Conservation (phyloP, 2,329 filamentous ascomycete species). For the Coniochaeta hoffmannii region DNA sequence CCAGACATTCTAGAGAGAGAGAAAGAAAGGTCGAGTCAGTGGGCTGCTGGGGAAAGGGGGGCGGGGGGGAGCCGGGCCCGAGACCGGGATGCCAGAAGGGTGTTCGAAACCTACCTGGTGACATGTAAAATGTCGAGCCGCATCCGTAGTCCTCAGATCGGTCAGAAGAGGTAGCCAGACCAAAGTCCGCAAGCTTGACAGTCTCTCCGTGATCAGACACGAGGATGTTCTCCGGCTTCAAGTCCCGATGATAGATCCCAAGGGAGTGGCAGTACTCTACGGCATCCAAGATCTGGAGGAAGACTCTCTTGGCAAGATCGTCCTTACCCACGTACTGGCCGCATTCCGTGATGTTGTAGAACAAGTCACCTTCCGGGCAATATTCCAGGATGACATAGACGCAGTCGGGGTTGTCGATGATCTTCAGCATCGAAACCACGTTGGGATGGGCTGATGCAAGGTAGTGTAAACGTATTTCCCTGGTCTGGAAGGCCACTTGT, state of each 20-base stretch:
- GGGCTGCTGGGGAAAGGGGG: slow-evolving; percentile 9
- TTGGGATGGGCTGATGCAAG: slow-evolving; percentile 83
- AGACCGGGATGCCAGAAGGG: slow-evolving; percentile 10
- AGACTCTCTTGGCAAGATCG: slow-evolving; percentile 74
- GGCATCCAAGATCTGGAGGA: slow-evolving; percentile 93
- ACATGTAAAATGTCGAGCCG: slow-evolving; percentile 99
- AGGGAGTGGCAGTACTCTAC: slow-evolving; percentile 89
- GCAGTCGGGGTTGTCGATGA: slow-evolving; percentile 85
- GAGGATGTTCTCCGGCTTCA: slow-evolving; percentile 97
- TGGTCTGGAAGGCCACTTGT: slow-evolving; percentile 83
- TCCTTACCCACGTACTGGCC: slow-evolving; percentile 93
- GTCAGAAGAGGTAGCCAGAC: slow-evolving; percentile 78
- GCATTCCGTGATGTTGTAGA: slow-evolving; percentile 94
- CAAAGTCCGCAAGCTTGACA: slow-evolving; percentile 95
- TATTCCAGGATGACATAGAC: slow-evolving; percentile 96
- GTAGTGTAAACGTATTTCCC: slow-evolving; percentile 90
- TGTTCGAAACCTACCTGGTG: slow-evolving; percentile 67
- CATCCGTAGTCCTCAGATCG: slow-evolving; percentile 93
- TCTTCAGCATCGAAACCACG: slow-evolving; percentile 88
- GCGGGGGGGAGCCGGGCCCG: slow-evolving; percentile 7
- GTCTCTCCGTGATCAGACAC: slow-evolving; percentile 83
- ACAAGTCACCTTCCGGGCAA: slow-evolving; percentile 93
- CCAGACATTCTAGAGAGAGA: slow-evolving; percentile 66
- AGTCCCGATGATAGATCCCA: slow-evolving; percentile 93
- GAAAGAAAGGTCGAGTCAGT: slow-evolving; percentile 20